A percentile compares a stretch with the other conserved stretches of the same genome.
These are phyloP conservation scores for Alloascoidea africana DNA, from an alignment of 805 yeast species.

Conservation along the genomic window DNA sequence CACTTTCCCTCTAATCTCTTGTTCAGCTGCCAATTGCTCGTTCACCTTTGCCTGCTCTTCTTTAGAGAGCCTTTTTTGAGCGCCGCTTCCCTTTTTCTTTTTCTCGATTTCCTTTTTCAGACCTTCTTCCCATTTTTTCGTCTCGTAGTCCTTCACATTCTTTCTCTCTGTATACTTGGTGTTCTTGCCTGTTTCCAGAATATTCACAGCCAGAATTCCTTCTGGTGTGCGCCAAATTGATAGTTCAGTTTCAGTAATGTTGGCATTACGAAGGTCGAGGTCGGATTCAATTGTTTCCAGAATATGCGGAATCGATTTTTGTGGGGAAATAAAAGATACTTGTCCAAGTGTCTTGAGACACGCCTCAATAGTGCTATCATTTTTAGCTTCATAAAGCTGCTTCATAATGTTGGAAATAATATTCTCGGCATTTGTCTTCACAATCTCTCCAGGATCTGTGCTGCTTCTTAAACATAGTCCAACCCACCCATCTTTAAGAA, in stretches of 20 bases:
- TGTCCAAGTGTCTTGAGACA: conserved; percentile 19
- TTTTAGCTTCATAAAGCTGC: conserved; percentile 13
- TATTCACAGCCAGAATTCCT: conserved; percentile 55
- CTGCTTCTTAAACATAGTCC: conserved; percentile 45
- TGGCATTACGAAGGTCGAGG: conserved; percentile 22
- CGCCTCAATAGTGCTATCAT: conserved; percentile 14
- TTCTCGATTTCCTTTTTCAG: conserved; percentile 60
- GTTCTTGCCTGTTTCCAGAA: conserved; percentile 27
- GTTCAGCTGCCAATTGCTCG: conserved; percentile 50
- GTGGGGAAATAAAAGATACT: conserved; percentile 42
- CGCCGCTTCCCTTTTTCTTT: conserved; percentile 17
- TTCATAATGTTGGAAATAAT: conserved; percentile 11
- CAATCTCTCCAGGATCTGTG: conserved; percentile 50
- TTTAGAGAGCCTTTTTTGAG: conserved; percentile 42
- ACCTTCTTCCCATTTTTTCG: conserved; percentile 78
- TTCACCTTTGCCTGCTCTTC: conserved; percentile 59
- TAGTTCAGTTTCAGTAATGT: conserved; percentile 33
- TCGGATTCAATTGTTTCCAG: conserved; percentile 26
- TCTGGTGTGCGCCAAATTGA: conserved; percentile 55
- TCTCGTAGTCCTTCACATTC: conserved; percentile 73
- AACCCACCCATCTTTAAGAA: conserved; percentile 54
- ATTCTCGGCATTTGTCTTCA: conserved; percentile 15
- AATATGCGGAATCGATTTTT: conserved; percentile 35
- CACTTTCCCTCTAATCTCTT: conserved; percentile 34
- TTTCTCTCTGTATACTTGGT: conserved; percentile 33